Evolutionary conservation across 2,329 filamentous ascomycete genomes (phyloP).

Genomic region (Pseudogymnoascus sp.): DNA sequence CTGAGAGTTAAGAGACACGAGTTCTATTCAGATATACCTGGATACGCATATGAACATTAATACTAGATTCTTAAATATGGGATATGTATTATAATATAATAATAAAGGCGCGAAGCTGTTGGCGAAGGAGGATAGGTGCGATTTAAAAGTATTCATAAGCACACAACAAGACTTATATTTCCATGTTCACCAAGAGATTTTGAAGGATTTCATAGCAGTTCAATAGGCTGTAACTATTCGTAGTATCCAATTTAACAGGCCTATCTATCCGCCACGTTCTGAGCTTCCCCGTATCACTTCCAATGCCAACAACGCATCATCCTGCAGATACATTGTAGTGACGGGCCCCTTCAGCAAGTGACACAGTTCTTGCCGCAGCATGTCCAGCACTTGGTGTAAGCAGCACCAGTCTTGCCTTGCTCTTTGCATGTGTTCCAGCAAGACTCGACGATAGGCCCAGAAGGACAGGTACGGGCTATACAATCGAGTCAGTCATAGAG

Average conservation of each 20-base stretch:
- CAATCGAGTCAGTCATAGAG: neutral
- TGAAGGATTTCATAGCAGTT: neutral
- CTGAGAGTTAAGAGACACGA: neutral
- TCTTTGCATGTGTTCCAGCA: neutral
- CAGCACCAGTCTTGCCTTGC: constrained; percentile 2
- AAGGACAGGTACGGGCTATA: neutral
- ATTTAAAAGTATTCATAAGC: neutral
- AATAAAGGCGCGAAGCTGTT: neutral
- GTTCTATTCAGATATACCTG: neutral
- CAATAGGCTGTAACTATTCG: neutral
- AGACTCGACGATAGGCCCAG: neutral
- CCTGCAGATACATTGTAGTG: neutral
- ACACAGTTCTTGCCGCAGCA: neutral
- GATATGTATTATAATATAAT: neutral
- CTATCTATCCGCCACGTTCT: neutral
- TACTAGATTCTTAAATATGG: neutral
- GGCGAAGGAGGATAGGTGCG: neutral
- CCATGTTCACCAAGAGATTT: neutral
- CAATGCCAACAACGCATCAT: neutral
- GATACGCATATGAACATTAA: neutral
- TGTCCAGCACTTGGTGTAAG: neutral
- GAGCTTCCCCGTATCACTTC: neutral
- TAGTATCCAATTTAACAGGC: neutral
- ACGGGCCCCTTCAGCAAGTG: neutral
- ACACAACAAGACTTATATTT: neutral